Evolutionary conservation across 225 moss, liverwort and hornwort genomes (phyloP).

Genomic region (Pseudisothecium myosuroides): DNA sequence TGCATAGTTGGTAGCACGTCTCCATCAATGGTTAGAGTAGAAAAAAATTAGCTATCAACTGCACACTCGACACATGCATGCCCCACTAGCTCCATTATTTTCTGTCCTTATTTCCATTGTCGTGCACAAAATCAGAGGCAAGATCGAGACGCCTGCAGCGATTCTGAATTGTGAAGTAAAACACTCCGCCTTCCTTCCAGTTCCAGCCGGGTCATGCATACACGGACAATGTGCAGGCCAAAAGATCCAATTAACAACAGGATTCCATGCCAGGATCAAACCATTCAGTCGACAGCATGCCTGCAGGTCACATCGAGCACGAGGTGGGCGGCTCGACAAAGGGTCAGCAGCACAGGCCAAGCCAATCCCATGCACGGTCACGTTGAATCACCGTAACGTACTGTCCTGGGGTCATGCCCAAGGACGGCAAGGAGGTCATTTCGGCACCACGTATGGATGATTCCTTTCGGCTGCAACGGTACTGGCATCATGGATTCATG

Average conservation of each 20-base stretch:
- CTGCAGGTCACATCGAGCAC: not conserved
- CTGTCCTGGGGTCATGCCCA: not conserved
- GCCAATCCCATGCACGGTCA: not conserved
- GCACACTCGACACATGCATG: not conserved
- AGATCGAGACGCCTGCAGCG: too few species aligned
- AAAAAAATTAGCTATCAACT: not conserved
- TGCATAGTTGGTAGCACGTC: not conserved
- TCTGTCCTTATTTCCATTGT: not conserved
- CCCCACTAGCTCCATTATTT: not conserved
- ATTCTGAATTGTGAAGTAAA: not conserved
- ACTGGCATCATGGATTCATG: not conserved
- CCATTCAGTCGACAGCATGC: not conserved
- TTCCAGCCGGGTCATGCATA: not conserved
- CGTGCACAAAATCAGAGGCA: not conserved
- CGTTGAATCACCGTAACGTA: not conserved
- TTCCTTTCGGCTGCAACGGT: not conserved
- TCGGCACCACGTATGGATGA: not conserved
- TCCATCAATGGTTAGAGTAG: not conserved
- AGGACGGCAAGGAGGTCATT: not conserved
- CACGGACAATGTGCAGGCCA: not conserved
- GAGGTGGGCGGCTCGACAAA: not conserved
- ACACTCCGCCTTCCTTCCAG: not conserved
- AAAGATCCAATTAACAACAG: not conserved
- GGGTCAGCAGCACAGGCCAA: not conserved
- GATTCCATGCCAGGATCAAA: not conserved